A percentile compares a stretch with the other conserved stretches of the same genome.
Evolutionary conservation across 225 moss, liverwort and hornwort species (phyloP).

Genomic region (Climacium dendroides): DNA sequence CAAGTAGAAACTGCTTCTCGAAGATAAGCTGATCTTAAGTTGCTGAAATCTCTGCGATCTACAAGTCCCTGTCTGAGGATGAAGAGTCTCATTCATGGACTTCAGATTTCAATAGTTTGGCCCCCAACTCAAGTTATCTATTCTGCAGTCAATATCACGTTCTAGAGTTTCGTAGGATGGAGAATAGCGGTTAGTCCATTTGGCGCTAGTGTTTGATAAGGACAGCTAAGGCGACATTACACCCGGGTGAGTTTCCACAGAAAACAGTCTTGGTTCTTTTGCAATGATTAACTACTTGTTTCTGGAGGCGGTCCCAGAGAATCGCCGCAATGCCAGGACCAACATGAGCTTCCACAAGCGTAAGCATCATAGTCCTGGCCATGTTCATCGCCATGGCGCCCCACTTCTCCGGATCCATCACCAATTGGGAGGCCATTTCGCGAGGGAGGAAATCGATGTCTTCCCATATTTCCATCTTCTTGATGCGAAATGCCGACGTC

Average conservation of each 20-base stretch:
- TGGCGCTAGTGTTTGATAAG: slow-evolving; percentile 1
- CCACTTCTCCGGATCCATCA: background rate
- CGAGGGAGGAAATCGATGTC: slow-evolving; percentile 18
- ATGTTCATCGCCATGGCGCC: slow-evolving; percentile 20
- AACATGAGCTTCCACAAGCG: slow-evolving; percentile 11
- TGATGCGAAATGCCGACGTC: background rate
- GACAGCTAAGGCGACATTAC: slow-evolving; percentile 5
- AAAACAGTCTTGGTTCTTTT: slow-evolving; percentile 1
- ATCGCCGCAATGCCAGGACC: background rate
- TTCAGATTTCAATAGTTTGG: background rate
- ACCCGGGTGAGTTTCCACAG: slow-evolving; percentile 18
- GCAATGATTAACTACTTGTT: background rate
- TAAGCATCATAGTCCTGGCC: slow-evolving; percentile 6
- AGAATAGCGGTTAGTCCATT: background rate
- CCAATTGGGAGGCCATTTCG: background rate
- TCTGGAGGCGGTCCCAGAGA: slow-evolving; percentile 21
- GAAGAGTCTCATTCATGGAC: background rate
- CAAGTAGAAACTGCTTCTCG: background rate
- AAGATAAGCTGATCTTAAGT: background rate
- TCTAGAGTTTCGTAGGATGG: background rate
- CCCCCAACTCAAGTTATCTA: too few species aligned
- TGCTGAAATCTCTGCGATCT: background rate
- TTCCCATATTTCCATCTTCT: slow-evolving; percentile 11
- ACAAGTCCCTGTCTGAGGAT: background rate
- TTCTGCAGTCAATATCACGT: background rate